Evolutionary conservation across 208 protist species (phyloP), one percentile per base, ranked within the genome.

Genomic region (Kentomonas sorsogonicus): DNA sequence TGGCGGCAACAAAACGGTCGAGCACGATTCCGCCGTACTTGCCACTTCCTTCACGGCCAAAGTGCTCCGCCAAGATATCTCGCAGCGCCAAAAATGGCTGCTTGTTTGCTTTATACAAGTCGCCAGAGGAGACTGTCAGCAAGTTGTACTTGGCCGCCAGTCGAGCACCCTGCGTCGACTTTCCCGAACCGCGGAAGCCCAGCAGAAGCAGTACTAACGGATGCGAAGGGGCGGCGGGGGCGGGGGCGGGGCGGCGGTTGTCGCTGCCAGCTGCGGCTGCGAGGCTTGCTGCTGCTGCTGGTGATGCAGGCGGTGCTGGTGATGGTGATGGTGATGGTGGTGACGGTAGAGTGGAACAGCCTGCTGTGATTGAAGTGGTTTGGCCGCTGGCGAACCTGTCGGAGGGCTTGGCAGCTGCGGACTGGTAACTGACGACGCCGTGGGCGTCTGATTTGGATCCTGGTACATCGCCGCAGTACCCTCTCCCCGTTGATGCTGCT

Each of bases 1-100:
- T 84, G 26, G 68, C 79, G 0, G 66, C 78, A 66, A 94, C 73
- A 65, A 92, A 95, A 40, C 84, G 84, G 62, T 95, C 88, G 5
- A 95, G 70, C 22, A 91, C 82, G 23, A 92, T 44, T 46, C 88
- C 88, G 60, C 81, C 79, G 69, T 87, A 92, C 23, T 56, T 31
- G 13, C 68, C 66, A 39, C 69, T 66, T 20, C 53, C 58, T 16
- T 76, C 62, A 5, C 72, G 61, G 22, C 80, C 75, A 63, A 95
- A 92, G 45, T 91, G 53, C 25, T 83, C 70, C 53, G 66, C 48
- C 31, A 92, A 65, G 16, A 70, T 70, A 47, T 54, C 63, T 31
- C 74, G 61, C 38, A 95, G 66, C 74, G 87, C 82, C 33, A 70
- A 56, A 59, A 81, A 92, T 10, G 88, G 88, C 36, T 87, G 60